phyloP scores from a whole-genome alignment of 441 rosid species.

The Gossypium lobatum region DNA sequence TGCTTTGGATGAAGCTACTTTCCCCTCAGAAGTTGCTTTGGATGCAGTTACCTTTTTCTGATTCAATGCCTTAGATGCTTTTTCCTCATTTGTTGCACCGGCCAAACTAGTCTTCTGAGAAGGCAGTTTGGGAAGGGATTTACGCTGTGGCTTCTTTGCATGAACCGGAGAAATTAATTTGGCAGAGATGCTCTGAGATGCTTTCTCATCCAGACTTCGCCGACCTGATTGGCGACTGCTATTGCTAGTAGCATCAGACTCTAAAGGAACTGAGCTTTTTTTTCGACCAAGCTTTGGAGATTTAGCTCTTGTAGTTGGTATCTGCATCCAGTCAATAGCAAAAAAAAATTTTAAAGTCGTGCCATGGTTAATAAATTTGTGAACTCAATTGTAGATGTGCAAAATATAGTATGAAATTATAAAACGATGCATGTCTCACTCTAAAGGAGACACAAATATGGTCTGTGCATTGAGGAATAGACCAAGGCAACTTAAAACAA shows the following conservation, averaged over 20 bases:
- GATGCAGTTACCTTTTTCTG: conserved; percentile 25
- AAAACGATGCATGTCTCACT: not conserved
- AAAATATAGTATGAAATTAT: not conserved
- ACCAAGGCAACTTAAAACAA: not conserved
- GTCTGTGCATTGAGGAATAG: not conserved
- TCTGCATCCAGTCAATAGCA: conserved; percentile 39
- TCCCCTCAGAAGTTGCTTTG: conserved; percentile 13
- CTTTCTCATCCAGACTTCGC: conserved; percentile 69
- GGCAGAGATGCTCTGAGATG: conserved; percentile 28
- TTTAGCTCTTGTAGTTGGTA: conserved; percentile 66
- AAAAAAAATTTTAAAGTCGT: no score
- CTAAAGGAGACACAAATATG: not conserved
- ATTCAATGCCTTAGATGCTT: conserved; percentile 31
- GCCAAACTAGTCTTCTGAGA: conserved; percentile 62
- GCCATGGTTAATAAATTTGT: not conserved
- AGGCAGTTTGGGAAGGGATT: conserved; percentile 89
- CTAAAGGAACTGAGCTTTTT: conserved; percentile 44
- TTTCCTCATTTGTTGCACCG: conserved; percentile 23
- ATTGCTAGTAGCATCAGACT: conserved; percentile 44
- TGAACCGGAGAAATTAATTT: conserved; percentile 45
- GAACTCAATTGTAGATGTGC: not conserved
- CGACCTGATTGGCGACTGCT: conserved; percentile 35
- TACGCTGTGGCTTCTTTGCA: conserved; percentile 62
- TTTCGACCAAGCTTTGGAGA: conserved; percentile 91
- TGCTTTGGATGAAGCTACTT: conserved; percentile 8